Conservation (phyloP, 306 rosid genomes). For the Leucaena leucocephala region DNA sequence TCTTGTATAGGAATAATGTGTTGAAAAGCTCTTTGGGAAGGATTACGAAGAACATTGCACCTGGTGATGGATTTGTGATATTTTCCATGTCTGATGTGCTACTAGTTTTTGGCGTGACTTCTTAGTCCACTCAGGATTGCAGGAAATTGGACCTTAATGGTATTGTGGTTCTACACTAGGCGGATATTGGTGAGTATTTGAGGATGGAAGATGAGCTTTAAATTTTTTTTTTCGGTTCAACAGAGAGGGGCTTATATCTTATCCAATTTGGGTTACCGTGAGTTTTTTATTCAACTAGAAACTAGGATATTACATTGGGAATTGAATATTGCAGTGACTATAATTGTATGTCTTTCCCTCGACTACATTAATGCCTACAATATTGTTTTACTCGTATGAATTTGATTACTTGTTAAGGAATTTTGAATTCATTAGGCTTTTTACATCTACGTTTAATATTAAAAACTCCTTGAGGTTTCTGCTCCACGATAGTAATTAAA, state of each 20-base stretch:
- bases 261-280: no score
- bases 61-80: conserved; percentile 86
- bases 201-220: conserved; percentile 91
- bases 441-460: no score
- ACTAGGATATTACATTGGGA: no score
- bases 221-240: no score
- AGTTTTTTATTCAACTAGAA: no score
- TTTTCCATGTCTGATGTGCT: conserved; percentile 90
- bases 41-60: conserved; percentile 69
- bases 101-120: conserved; percentile 79
- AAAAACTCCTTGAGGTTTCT: no score
- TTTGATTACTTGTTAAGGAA: neutral
- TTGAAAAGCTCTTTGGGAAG: conserved; percentile 32
- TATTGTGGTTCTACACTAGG: conserved; percentile 82
- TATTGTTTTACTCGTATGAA: neutral
- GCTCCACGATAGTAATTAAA: no score
- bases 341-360: no score
- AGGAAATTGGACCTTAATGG: conserved; percentile 92
- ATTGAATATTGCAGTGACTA: no score
- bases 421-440: neutral
- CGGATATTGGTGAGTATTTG: conserved; percentile 33
- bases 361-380: neutral
- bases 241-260: no score
- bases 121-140: conserved; percentile 88
- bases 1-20: conserved; percentile 79